These are phyloP conservation scores for Oropetium thomaeum DNA, from an alignment of 176 grass and related monocot species.

Conservation along the genomic window DNA sequence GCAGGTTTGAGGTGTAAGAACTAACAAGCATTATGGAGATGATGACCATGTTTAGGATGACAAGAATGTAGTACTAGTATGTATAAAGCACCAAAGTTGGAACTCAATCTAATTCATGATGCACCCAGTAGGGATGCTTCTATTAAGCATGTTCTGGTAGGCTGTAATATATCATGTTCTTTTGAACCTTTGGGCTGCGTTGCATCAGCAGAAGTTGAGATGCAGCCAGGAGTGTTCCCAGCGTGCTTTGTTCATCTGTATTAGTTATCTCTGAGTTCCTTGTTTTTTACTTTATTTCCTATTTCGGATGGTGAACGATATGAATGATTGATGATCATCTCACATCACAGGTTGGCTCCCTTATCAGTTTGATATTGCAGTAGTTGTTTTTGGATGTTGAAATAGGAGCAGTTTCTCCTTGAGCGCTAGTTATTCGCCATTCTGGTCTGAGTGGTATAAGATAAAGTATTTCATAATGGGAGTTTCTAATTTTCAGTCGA, in stretches of 20 bases:
- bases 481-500: too few species aligned
- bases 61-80: conserved; percentile 1
- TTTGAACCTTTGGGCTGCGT: conserved; percentile 1
- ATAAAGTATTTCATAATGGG: not conserved
- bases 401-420: too few species aligned
- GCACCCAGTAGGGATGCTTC: conserved; percentile 15
- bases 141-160: not conserved
- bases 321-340: not conserved
- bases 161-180: not conserved
- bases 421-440: not conserved
- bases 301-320: not conserved
- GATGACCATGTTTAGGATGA: not conserved
- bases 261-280: not conserved
- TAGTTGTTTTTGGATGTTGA: too few species aligned
- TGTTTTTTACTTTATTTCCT: not conserved
- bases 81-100: conserved; percentile 8
- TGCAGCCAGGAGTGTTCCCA: not conserved
- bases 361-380: not conserved
- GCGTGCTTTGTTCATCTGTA: not conserved
- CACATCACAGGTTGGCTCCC: not conserved
- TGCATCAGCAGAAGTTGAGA: not conserved
- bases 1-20: conserved; percentile 18
- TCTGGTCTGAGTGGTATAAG: not conserved
- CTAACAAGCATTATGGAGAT: not conserved
- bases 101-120: not conserved